A percentile compares a stretch with the other conserved stretches of the same genome.
Conservation (phyloP, 805 yeast genomes). For the Suhomyces sp. region DNA sequence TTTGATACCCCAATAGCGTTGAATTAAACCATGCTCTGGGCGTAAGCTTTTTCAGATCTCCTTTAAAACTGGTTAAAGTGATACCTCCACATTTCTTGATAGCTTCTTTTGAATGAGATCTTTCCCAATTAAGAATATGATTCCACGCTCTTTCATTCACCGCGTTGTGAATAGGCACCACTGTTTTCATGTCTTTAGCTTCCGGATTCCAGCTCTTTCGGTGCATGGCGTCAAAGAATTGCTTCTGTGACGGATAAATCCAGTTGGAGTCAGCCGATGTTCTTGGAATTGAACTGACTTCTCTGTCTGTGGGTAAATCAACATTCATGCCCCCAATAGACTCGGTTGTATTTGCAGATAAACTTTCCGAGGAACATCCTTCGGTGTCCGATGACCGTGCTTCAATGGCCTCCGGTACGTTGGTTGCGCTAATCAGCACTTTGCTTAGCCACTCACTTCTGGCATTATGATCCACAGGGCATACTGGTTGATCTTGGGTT, state of each 20-base stretch:
- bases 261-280: slow-evolving; percentile 65
- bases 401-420: slow-evolving; percentile 42
- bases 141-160: slow-evolving; percentile 94
- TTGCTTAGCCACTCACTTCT: slow-evolving; percentile 38
- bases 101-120: slow-evolving; percentile 49
- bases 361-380: slow-evolving; percentile 47
- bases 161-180: slow-evolving; percentile 91
- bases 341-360: slow-evolving; percentile 34
- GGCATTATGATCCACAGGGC: slow-evolving; percentile 55
- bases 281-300: slow-evolving; percentile 79
- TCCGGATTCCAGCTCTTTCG: slow-evolving; percentile 87
- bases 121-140: slow-evolving; percentile 83
- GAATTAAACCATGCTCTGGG: slow-evolving; percentile 79
- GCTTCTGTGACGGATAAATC: slow-evolving; percentile 95
- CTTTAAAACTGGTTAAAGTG: slow-evolving; percentile 80
- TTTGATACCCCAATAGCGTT: slow-evolving; percentile 63
- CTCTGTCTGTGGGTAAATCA: slow-evolving; percentile 64
- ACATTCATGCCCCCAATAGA: slow-evolving; percentile 12
- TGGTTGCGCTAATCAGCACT: slow-evolving; percentile 26
- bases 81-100: slow-evolving; percentile 72
- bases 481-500: slow-evolving; percentile 32
- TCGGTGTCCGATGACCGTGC: slow-evolving; percentile 13
- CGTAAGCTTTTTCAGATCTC: slow-evolving; percentile 80
- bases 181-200: slow-evolving; percentile 79
- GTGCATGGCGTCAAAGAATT: slow-evolving; percentile 91